phyloP scores from a whole-genome alignment of 169 alveolate genomes.

The Plasmodium adleri region DNA sequence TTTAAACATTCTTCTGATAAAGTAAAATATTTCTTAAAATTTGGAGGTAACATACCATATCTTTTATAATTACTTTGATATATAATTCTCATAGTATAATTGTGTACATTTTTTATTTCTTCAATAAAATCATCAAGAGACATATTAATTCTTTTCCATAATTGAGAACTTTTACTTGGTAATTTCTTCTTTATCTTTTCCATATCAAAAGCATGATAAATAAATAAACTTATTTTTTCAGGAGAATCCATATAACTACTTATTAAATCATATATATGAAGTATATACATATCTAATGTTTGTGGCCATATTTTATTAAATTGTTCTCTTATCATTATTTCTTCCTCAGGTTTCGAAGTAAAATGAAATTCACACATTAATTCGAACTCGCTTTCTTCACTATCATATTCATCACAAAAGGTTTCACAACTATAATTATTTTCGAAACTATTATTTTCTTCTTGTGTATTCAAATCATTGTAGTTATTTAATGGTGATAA shows the following conservation, averaged over 20 bases:
- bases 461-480: background rate
- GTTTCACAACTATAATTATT: slow-evolving; percentile 9
- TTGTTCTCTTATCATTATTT: slow-evolving; percentile 62
- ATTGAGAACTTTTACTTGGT: slow-evolving; percentile 69
- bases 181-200: slow-evolving; percentile 74
- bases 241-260: slow-evolving; percentile 76
- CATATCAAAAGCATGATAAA: slow-evolving; percentile 74
- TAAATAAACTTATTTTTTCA: slow-evolving; percentile 70
- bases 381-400: slow-evolving; percentile 23
- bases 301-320: slow-evolving; percentile 67
- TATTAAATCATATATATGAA: slow-evolving; percentile 71
- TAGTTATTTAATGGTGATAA: too few species aligned
- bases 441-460: slow-evolving; percentile 8
- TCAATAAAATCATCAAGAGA: slow-evolving; percentile 73
- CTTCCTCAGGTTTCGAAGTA: slow-evolving; percentile 39
- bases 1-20: slow-evolving; percentile 54
- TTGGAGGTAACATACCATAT: slow-evolving; percentile 70
- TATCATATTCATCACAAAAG: slow-evolving; percentile 10
- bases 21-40: slow-evolving; percentile 60
- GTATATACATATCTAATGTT: slow-evolving; percentile 60
- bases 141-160: slow-evolving; percentile 76
- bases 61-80: slow-evolving; percentile 64
- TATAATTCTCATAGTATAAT: slow-evolving; percentile 62
- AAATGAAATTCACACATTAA: slow-evolving; percentile 65
- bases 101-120: slow-evolving; percentile 73